These are phyloP conservation scores for Halophytophthora batemanensis DNA, from an alignment of 352 stramenopile genomes.

Conservation along the genomic window DNA sequence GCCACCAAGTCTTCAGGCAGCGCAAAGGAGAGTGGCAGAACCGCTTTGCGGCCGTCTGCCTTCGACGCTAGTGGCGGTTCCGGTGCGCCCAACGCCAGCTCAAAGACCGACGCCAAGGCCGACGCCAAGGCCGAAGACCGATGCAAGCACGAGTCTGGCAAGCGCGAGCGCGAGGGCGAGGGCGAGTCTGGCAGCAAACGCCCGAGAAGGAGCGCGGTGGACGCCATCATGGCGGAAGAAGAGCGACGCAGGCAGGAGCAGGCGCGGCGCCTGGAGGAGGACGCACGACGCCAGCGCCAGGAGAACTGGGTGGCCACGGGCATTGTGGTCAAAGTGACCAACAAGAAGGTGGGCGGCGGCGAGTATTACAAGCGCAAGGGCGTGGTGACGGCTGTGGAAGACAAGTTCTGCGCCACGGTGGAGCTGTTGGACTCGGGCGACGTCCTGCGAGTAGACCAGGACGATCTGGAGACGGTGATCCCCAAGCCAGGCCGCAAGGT, in stretches of 20 bases:
- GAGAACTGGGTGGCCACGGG: slow-evolving; percentile 90
- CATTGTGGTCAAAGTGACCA: slow-evolving; percentile 94
- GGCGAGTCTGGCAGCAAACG: neutral
- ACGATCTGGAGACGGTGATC: slow-evolving; percentile 90
- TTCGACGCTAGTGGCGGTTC: slow-evolving; percentile 1
- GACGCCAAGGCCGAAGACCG: neutral
- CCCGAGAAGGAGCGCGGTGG: slow-evolving; percentile 27
- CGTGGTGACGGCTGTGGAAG: slow-evolving; percentile 67
- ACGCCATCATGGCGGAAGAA: slow-evolving; percentile 65
- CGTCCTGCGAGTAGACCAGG: slow-evolving; percentile 80
- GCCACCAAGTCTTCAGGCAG: slow-evolving; percentile 12
- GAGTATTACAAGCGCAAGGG: slow-evolving; percentile 90
- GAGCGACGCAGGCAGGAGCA: slow-evolving; percentile 37
- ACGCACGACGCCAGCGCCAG: slow-evolving; percentile 41
- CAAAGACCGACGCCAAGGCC: neutral
- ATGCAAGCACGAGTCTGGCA: neutral
- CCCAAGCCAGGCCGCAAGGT: slow-evolving; percentile 62
- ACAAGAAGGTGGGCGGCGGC: slow-evolving; percentile 88
- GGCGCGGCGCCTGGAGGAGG: slow-evolving; percentile 35
- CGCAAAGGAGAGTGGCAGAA: slow-evolving; percentile 19
- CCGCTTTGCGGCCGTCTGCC: neutral
- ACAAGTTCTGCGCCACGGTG: slow-evolving; percentile 79
- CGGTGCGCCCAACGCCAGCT: slow-evolving; percentile 16
- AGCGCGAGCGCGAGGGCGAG: neutral
- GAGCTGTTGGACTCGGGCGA: slow-evolving; percentile 82